Evolutionary conservation across 176 grass and related monocot genomes (phyloP), one percentile per base, ranked within the genome.

Genomic region (Bromus sterilis): DNA sequence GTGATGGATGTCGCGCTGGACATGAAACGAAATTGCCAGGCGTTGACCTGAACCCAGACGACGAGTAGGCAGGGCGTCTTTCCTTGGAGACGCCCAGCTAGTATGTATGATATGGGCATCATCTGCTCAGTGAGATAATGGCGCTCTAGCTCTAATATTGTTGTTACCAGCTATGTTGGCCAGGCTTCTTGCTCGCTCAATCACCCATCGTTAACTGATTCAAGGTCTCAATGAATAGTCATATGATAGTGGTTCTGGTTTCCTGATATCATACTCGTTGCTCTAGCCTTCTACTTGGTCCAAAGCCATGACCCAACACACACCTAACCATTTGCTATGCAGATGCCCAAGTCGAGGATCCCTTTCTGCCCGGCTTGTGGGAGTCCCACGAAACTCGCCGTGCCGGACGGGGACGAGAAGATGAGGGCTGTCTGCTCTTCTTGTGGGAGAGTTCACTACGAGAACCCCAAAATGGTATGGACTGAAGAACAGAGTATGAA

Each of bases 381-480:
- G 63, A 93, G 84, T 49, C 93, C 91, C 1, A 99, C 96, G 0
- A 99, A 99, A 78, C 26, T 91, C 74, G 71, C 83, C 10, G 41
- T 99, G 30, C 96, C 96, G 24, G 93, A 99, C 20, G 96, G 96
- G 28, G 96, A 99, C 56, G 96, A 99, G 74, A 99, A 93, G 80
- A 81, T 91, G 51, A 99, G 96, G 63, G 93, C 93, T 70, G 72
- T 99, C 62, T 99, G 96, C 57, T 91, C 93, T 9, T 84, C 87
- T 34, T 99, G 96, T 81, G 93, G 84, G 43, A 93, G 87, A 86
- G 89, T 99, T 39, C 96, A 99, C 82, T 99, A 95, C 34, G 96
- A 95, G 29, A 99, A 99, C 68, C 96, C 96, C 6, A 95, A 95
- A 91, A 99, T 99, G 96, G 96, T 99, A 93, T 24, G 55, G 0